Conservation (phyloP, 2,329 filamentous ascomycete species). For the Ophiocordyceps sinensis region DNA sequence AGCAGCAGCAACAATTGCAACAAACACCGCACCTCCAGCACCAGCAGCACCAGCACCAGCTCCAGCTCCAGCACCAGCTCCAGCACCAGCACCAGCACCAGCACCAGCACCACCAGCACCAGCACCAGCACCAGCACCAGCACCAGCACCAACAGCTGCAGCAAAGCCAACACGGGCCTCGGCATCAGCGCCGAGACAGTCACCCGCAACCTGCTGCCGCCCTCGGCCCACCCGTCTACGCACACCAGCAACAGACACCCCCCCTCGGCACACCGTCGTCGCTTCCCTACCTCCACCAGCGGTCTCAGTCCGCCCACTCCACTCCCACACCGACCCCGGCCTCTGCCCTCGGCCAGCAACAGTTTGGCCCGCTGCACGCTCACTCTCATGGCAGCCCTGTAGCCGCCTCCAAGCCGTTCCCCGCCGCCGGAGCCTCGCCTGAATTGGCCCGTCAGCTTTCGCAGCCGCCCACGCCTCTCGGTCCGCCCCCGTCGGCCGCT, state of each 20-base stretch:
- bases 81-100: conserved; percentile 27
- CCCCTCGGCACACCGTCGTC: conserved; percentile 26
- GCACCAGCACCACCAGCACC: conserved; percentile 5
- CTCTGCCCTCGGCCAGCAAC: conserved; percentile 44
- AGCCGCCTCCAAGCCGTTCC: conserved; percentile 21
- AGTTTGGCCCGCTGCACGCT: conserved; percentile 32
- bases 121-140: conserved; percentile 14
- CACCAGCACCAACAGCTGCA: conserved; percentile 5
- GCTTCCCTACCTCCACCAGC: conserved; percentile 26
- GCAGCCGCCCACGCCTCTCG: conserved; percentile 39
- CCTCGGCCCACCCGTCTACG: conserved; percentile 24
- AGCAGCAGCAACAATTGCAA: conserved; percentile 20
- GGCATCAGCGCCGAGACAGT: conserved; percentile 28
- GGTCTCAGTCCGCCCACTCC: conserved; percentile 45
- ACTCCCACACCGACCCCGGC: conserved; percentile 48
- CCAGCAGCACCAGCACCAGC: conserved; percentile 7
- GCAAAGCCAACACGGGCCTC: background rate
- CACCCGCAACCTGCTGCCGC: conserved; percentile 23
- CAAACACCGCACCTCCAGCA: background rate
- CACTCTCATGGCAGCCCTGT: conserved; percentile 34
- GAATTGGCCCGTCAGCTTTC: conserved; percentile 34
- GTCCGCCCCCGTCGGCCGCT: conserved; percentile 28
- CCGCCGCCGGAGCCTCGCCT: conserved; percentile 22
- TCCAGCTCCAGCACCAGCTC: conserved; percentile 14
- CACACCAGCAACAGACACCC: conserved; percentile 29